Conservation (phyloP, 345 rosid genomes). For the Eucalyptus shirleyi region DNA sequence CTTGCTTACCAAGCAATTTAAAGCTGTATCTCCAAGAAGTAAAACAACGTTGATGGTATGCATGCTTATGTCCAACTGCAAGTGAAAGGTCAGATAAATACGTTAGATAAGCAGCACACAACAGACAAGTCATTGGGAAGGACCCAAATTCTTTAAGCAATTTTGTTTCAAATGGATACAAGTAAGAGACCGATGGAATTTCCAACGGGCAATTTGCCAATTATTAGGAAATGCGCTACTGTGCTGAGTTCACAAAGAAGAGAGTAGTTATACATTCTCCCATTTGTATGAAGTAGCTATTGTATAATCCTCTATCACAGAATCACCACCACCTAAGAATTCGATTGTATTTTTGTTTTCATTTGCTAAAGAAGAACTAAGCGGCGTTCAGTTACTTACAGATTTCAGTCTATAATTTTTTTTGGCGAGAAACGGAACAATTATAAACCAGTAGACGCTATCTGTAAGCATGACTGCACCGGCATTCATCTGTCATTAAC, state of each 20-base stretch:
- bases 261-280: background rate
- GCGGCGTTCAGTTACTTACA: constrained; percentile 30
- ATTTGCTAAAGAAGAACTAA: background rate
- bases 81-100: background rate
- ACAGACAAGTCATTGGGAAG: background rate
- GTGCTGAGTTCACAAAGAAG: background rate
- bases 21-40: constrained; percentile 66
- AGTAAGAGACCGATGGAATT: background rate
- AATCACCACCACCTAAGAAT: background rate
- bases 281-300: background rate
- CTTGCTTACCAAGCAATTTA: constrained; percentile 65
- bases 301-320: background rate
- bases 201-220: background rate
- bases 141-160: background rate
- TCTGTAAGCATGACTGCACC: constrained; percentile 97
- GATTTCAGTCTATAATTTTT: constrained; percentile 50
- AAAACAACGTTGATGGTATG: constrained; percentile 73
- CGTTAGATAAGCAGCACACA: background rate
- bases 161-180: background rate
- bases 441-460: constrained; percentile 79
- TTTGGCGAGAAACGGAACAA: constrained; percentile 73
- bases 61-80: constrained; percentile 71
- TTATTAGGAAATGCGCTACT: background rate
- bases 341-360: background rate
- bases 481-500: constrained; percentile 66